phyloP scores from a whole-genome alignment of 441 rosid genomes.

The Codiaeum variegatum region DNA sequence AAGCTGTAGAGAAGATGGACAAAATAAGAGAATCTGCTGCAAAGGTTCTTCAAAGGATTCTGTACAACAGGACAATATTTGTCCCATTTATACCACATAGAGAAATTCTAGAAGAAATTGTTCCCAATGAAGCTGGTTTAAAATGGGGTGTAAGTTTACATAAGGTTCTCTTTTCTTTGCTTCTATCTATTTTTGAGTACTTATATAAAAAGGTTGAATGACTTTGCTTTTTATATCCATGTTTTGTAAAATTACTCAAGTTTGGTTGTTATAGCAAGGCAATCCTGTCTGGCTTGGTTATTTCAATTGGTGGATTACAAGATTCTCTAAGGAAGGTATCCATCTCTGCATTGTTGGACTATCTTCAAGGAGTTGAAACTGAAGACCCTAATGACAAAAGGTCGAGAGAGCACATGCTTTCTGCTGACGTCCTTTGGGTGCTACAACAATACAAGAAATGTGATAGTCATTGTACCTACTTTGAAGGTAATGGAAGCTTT shows the following conservation, averaged over 20 bases:
- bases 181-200: constrained; percentile 15
- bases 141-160: constrained; percentile 72
- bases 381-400: constrained; percentile 36
- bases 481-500: constrained; percentile 51
- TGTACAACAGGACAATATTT: constrained; percentile 47
- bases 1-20: constrained; percentile 96
- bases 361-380: constrained; percentile 50
- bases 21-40: constrained; percentile 90
- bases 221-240: constrained; percentile 70
- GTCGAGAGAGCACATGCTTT: constrained; percentile 48
- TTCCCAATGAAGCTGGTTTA: constrained; percentile 51
- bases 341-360: constrained; percentile 65
- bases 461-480: constrained; percentile 79
- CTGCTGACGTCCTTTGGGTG: constrained; percentile 73
- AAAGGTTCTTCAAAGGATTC: constrained; percentile 66
- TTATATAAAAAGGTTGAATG: constrained; percentile 16
- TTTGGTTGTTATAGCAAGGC: constrained; percentile 62
- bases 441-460: constrained; percentile 68
- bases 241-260: constrained; percentile 62
- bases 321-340: constrained; percentile 77
- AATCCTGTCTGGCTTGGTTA: constrained; percentile 80
- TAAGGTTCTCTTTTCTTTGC: constrained; percentile 10
- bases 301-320: constrained; percentile 92
- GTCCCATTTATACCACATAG: constrained; percentile 68
- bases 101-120: constrained; percentile 62